Conservation (phyloP, 2,329 filamentous ascomycete genomes). For the Aspergillus terreus region DNA sequence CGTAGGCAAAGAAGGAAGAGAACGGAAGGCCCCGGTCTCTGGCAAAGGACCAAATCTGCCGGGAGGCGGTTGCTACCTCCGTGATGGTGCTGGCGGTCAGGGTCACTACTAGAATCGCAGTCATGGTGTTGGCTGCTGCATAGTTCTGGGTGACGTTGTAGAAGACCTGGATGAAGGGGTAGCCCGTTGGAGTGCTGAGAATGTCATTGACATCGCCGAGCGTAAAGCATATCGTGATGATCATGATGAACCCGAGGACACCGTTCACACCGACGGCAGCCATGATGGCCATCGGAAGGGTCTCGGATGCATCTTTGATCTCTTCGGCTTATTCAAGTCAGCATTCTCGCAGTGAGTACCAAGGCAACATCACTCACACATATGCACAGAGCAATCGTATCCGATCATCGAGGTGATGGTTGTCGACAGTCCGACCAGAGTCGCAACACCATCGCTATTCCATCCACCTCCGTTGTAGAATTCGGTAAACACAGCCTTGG, state of each 20-base stretch:
- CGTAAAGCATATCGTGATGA: constrained; percentile 55
- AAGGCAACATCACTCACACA: constrained; percentile 33
- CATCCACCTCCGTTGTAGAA: constrained; percentile 43
- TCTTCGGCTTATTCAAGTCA: constrained; percentile 33
- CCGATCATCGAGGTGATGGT: constrained; percentile 41
- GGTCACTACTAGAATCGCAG: constrained; percentile 48
- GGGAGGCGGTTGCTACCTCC: constrained; percentile 56
- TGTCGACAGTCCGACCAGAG: constrained; percentile 38
- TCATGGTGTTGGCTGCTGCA: constrained; percentile 50
- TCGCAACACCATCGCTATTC: constrained; percentile 34
- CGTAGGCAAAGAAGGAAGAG: constrained; percentile 35
- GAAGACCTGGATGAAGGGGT: constrained; percentile 60
- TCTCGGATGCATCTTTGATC: constrained; percentile 45
- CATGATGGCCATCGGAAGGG: constrained; percentile 52
- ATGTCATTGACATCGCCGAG: constrained; percentile 47
- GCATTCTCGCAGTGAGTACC: neutral
- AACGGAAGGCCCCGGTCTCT: constrained; percentile 41
- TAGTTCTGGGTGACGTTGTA: constrained; percentile 48
- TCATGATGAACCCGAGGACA: constrained; percentile 52
- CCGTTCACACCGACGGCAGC: constrained; percentile 50
- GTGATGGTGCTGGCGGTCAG: constrained; percentile 49
- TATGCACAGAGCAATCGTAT: constrained; percentile 43
- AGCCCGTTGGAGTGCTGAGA: constrained; percentile 46
- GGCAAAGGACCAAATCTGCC: constrained; percentile 55
- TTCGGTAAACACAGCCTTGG: constrained; percentile 36